Evolutionary conservation across 768 basidiomycete genomes (phyloP), one percentile per base, ranked within the genome.

Genomic region (Amanita muscaria): DNA sequence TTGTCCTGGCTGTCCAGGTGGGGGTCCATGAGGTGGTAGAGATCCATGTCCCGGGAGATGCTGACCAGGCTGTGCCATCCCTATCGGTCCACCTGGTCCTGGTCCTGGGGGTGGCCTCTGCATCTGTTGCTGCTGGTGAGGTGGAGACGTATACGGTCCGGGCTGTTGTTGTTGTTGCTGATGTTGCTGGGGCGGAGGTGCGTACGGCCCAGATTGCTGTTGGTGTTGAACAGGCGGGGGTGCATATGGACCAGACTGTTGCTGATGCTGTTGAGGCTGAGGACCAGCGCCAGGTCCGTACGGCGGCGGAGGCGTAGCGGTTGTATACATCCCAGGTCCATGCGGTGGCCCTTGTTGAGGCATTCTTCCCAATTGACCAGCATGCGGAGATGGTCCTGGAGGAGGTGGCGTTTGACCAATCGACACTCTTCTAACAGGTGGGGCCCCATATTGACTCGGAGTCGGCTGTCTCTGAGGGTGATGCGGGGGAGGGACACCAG

Each of bases 361-460:
- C 14, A 34, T 31, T 15, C 6, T 15, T 18, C 55, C 56, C 9
- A 50, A 59, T 5, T 62, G 61, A 2, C 63, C 64, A 3, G 66
- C 62, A 14, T 60, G 61, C 30, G 68, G 69, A 6, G 64, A 64
- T 23, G 64, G 64, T 2, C 63, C 61, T 6, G 63, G 61, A 4
- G 70, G 68, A 16, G 72, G 68, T 14, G 68, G 67, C 0, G 69
- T 59, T 49, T 69, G 72, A 31, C 69, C 69, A 29, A 69, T 58
- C 15, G 64, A 64, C 14, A 60, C 67, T n/a, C 64, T 63, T 3
- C 58, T n/a, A n/a, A n/a, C 52, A 12, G 68, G 72, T 5, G 75
- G 73, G 19, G 66, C 63, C 3, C 65, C 72, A 52, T 74, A 78
- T 43, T 71, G 77, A 36, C 70, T 68, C 5, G 73, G 72, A 22